phyloP scores from a whole-genome alignment of 331 rosid genomes.

The Pyrus hybrid region DNA sequence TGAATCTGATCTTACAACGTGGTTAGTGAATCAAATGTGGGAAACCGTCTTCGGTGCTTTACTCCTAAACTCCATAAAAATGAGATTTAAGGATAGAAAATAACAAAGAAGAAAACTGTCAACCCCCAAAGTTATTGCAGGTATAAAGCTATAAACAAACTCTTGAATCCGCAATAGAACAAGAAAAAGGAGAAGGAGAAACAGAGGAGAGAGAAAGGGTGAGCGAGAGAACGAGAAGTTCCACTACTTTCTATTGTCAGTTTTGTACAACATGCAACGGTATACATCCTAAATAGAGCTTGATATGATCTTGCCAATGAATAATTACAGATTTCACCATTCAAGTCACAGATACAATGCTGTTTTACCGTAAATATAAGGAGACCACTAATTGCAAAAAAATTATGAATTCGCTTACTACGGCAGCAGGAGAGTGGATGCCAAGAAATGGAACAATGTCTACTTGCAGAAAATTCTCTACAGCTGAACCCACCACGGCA shows the following conservation, averaged over 20 bases:
- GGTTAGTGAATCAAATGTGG: neutral
- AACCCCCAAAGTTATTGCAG: neutral
- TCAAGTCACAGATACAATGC: conserved; percentile 22
- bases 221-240: neutral
- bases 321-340: conserved; percentile 65
- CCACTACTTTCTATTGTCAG: conserved; percentile 27
- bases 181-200: neutral
- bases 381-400: conserved; percentile 91
- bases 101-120: neutral
- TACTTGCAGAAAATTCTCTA: conserved; percentile 95
- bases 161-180: neutral
- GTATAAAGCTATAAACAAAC: too few species aligned
- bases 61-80: neutral
- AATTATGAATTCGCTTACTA: conserved; percentile 74
- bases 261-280: conserved; percentile 65
- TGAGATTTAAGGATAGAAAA: neutral
- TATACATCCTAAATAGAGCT: conserved; percentile 44
- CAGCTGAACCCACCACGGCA: conserved; percentile 82
- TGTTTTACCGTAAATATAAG: conserved; percentile 66
- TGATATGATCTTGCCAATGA: conserved; percentile 55
- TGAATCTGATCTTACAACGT: neutral
- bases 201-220: neutral
- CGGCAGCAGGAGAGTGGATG: conserved; percentile 90
- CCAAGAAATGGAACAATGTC: conserved; percentile 95
- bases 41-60: neutral